Conservation (phyloP, 2,329 filamentous ascomycete genomes). For the Hypoxylon sp. region DNA sequence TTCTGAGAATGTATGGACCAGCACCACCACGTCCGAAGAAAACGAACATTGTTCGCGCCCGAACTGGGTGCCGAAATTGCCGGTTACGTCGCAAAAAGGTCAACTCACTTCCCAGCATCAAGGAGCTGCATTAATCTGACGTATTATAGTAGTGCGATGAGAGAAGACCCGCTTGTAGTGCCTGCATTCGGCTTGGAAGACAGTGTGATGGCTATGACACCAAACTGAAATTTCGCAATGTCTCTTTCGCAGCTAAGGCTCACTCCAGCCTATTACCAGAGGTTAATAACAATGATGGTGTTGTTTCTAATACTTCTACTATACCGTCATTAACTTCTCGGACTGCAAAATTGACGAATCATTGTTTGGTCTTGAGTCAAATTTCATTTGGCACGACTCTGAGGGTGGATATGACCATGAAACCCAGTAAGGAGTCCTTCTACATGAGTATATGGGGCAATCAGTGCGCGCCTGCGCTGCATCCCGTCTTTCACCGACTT, state of each 20-base stretch:
- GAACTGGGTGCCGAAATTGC: slow-evolving; percentile 20
- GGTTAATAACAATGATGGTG: background rate
- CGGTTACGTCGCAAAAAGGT: slow-evolving; percentile 21
- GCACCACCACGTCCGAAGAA: slow-evolving; percentile 12
- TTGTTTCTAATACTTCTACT: background rate
- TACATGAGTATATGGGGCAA: slow-evolving; percentile 21
- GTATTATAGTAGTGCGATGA: slow-evolving; percentile 13
- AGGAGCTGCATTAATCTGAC: slow-evolving; percentile 1
- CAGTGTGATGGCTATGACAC: slow-evolving; percentile 15
- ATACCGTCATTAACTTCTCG: background rate
- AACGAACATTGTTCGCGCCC: slow-evolving; percentile 10
- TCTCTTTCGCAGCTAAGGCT: slow-evolving; percentile 2
- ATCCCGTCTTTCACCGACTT: slow-evolving; percentile 9
- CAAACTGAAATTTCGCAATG: slow-evolving; percentile 17
- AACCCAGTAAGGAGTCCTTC: slow-evolving; percentile 11
- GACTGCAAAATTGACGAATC: background rate
- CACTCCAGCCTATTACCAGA: background rate
- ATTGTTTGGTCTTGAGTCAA: background rate
- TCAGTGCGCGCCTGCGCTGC: slow-evolving; percentile 12
- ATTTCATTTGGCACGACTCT: background rate
- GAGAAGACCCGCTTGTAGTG: slow-evolving; percentile 11
- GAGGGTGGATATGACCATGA: slow-evolving; percentile 3
- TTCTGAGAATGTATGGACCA: slow-evolving; percentile 8
- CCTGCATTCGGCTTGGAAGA: slow-evolving; percentile 13
- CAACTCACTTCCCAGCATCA: background rate